Evolutionary conservation across 2,329 filamentous ascomycete genomes (phyloP), one percentile per base, ranked within the genome.

Genomic region (Calonectria hawksworthii): DNA sequence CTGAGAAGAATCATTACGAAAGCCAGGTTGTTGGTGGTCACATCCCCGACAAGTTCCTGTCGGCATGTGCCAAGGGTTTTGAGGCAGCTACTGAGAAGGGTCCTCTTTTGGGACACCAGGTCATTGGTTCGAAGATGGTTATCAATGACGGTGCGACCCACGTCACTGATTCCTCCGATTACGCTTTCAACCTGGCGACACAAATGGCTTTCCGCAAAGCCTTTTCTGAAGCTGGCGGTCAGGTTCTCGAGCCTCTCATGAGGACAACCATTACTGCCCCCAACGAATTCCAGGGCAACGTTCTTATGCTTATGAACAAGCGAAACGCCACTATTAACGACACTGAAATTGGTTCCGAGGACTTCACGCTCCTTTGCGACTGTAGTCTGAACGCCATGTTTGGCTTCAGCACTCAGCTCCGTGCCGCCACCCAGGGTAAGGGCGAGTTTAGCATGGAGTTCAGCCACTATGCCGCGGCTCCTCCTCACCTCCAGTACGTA

Each of bases 401-500:
- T 85, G 97, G 97, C 77, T 99, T 99, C 88, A 96, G 93, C 82
- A 95, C 93, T 52, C 95, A 98, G 86, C 87, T 99, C 79, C 92
- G 97, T 80, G 97, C 97, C 18, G 95, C 96, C 28, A 99, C 96
- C 2, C 97, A 99, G 88, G 97, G 97, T 76, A 99, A 99, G 90
- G 97, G 97, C 82, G 97, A 99, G 88, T 99, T 98, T 84, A 94
- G 92, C 82, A 99, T 99, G 97, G 97, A 99, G 87, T 99, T 99
- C 83, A 97, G 94, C 86, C 97, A 99, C 88, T 99, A 99, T 83
- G 93, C 94, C 68, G 90, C 95, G 67, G 95, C 97, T 74, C 94
- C 96, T 64, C 92, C 92, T 81, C 96, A 99, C 84, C 85, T 99
- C 85, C 97, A 99, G 94, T 94, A 93, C 84, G 93, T 92, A 77